A percentile compares a stretch with the other conserved stretches of the same genome.
Evolutionary conservation across 2,329 filamentous ascomycete species (phyloP).

Genomic region (Colletotrichum limetticola): DNA sequence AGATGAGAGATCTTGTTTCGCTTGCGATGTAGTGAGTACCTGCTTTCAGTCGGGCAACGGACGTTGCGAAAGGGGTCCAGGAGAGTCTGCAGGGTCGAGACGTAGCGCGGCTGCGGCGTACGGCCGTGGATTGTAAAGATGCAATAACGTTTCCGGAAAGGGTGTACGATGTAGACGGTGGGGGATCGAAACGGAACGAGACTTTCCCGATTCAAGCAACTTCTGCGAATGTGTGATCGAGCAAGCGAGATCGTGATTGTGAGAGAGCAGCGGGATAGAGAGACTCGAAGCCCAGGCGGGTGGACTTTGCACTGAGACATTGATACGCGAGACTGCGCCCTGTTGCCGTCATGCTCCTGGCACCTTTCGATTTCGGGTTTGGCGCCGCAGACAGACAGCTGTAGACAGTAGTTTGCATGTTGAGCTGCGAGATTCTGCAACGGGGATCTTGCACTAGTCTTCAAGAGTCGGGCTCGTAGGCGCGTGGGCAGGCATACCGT

Average conservation of each 20-base stretch:
- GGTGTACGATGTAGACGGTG: neutral
- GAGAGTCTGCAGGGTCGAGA: constrained; percentile 13
- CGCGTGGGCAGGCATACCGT: constrained; percentile 1
- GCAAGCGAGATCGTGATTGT: constrained; percentile 16
- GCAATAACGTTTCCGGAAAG: constrained; percentile 2
- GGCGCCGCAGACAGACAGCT: neutral
- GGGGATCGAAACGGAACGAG: neutral
- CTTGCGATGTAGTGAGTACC: constrained; percentile 11
- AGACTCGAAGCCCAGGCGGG: neutral
- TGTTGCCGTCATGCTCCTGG: constrained; percentile 21
- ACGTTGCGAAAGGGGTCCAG: constrained; percentile 17
- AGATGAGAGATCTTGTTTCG: neutral
- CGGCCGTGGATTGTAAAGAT: neutral
- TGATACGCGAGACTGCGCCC: constrained; percentile 9
- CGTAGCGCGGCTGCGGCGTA: constrained; percentile 25
- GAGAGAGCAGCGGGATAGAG: neutral
- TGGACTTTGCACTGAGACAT: constrained; percentile 21
- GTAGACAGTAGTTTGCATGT: neutral
- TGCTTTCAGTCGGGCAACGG: constrained; percentile 17
- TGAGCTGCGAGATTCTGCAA: constrained; percentile 28
- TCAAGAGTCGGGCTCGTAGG: neutral
- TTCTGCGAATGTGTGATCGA: constrained; percentile 23
- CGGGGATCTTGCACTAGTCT: constrained; percentile 31
- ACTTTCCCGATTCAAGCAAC: constrained; percentile 11
- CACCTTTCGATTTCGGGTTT: constrained; percentile 17